Percentiles rank a stretch among this genome's conserved stretches.
These are phyloP conservation scores for Benincasa hispida DNA, from an alignment of 306 rosid species.

Conservation along the genomic window DNA sequence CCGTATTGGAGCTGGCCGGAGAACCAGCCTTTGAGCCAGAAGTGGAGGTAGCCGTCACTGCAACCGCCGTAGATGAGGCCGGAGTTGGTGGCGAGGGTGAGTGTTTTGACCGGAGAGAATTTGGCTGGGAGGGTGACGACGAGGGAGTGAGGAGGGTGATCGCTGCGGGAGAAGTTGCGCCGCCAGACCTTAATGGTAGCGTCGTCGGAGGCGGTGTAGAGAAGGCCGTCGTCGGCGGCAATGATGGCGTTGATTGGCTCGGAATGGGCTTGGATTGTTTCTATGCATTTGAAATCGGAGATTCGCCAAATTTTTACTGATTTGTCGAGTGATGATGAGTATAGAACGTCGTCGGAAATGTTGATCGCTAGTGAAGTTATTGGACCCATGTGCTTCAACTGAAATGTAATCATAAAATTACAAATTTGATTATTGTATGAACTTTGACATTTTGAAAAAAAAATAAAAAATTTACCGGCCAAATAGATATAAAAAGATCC, in stretches of 20 bases:
- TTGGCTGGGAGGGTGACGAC: constrained; percentile 66
- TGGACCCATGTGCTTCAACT: constrained; percentile 69
- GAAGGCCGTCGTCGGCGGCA: constrained; percentile 54
- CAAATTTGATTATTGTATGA: too few relatives aligned
- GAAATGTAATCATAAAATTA: too few relatives aligned
- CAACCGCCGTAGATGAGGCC: constrained; percentile 64
- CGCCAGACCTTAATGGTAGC: constrained; percentile 81
- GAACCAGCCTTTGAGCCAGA: constrained; percentile 75
- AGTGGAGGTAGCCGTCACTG: constrained; percentile 84
- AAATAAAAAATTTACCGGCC: too few relatives aligned
- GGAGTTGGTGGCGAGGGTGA: constrained; percentile 37
- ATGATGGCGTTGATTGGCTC: constrained; percentile 54
- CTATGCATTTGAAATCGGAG: constrained; percentile 77
- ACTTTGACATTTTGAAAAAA: too few relatives aligned
- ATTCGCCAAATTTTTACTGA: constrained; percentile 79
- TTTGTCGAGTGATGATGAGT: constrained; percentile 75
- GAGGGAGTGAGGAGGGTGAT: constrained; percentile 63
- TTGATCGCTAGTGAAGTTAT: constrained; percentile 75
- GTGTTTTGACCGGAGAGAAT: constrained; percentile 61
- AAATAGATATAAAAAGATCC: too few relatives aligned
- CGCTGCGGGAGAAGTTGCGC: constrained; percentile 47
- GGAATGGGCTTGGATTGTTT: constrained; percentile 68
- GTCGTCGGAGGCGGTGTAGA: constrained; percentile 79
- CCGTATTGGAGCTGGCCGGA: constrained; percentile 77
- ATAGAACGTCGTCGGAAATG: constrained; percentile 56